Evolutionary conservation across 352 stramenopile genomes (phyloP).

Genomic region (Phytopythium vexans): DNA sequence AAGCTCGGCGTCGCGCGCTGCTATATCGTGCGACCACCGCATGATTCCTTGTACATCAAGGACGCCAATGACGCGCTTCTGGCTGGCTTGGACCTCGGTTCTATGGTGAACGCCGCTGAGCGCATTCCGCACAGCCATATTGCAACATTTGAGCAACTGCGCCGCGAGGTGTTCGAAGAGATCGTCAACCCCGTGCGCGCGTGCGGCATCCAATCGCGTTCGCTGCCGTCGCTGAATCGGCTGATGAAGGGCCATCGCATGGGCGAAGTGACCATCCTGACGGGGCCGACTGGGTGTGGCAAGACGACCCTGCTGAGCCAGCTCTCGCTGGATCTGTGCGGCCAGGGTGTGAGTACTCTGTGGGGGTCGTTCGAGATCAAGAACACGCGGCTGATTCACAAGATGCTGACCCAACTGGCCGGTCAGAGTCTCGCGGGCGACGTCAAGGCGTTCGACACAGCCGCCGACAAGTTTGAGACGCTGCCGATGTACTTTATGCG

Average conservation of each 20-base stretch:
- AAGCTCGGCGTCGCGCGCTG: constrained; percentile 92
- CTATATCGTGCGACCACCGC: constrained; percentile 88
- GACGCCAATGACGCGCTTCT: constrained; percentile 98
- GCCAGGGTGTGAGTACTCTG: constrained; percentile 95
- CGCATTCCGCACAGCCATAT: constrained; percentile 92
- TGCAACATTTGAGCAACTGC: constrained; percentile 91
- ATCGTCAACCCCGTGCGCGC: constrained; percentile 94
- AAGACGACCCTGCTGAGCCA: constrained; percentile 95
- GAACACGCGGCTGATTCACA: constrained; percentile 96
- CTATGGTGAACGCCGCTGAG: constrained; percentile 80
- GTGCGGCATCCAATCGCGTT: constrained; percentile 89
- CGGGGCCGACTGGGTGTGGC: constrained; percentile 94
- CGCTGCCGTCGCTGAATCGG: constrained; percentile 93
- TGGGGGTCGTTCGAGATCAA: constrained; percentile 99
- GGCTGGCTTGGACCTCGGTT: constrained; percentile 82
- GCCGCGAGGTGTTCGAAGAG: constrained; percentile 92
- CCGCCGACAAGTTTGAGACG: constrained; percentile 89
- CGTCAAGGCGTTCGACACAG: constrained; percentile 72
- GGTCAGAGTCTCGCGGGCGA: constrained; percentile 67
- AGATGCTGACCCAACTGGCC: constrained; percentile 96
- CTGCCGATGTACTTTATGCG: constrained; percentile 98
- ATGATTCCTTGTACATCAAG: constrained; percentile 78
- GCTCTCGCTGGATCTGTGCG: constrained; percentile 88
- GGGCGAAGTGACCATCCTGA: constrained; percentile 98
- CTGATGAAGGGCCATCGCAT: constrained; percentile 96